Evolutionary conservation across 495 filamentous ascomycete genomes (phyloP).

Genomic region (Trichoderma virens): DNA sequence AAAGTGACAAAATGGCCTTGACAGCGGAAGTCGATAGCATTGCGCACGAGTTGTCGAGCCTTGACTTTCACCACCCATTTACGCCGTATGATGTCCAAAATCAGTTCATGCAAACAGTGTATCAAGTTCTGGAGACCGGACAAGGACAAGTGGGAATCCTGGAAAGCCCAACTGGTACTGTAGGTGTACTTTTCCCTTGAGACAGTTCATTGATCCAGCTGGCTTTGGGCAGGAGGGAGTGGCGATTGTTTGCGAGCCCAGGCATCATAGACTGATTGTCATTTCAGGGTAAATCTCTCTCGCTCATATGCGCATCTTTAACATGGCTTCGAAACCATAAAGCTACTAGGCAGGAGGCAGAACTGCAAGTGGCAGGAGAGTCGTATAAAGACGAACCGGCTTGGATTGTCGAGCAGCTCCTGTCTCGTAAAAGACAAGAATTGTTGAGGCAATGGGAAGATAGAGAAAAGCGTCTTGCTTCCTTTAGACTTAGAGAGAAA

Average conservation of each 20-base stretch:
- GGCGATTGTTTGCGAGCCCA: background rate
- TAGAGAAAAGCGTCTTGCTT: constrained; percentile 61
- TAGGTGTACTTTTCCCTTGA: constrained; percentile 23
- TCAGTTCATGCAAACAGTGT: constrained; percentile 83
- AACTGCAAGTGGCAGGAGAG: constrained; percentile 20
- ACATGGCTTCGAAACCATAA: constrained; percentile 92
- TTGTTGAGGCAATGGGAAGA: constrained; percentile 58
- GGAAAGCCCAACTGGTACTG: constrained; percentile 82
- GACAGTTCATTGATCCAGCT: background rate
- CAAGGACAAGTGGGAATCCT: constrained; percentile 78
- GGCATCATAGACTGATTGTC: background rate
- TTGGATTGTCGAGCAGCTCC: constrained; percentile 77
- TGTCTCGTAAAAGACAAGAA: constrained; percentile 57
- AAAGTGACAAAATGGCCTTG: background rate
- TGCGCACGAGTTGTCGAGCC: constrained; percentile 17
- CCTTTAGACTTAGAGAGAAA: constrained; percentile 62
- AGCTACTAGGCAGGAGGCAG: constrained; percentile 51
- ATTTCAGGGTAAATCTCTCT: constrained; percentile 84
- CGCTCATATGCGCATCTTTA: constrained; percentile 83
- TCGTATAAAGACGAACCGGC: constrained; percentile 69
- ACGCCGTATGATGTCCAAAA: constrained; percentile 85
- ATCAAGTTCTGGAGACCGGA: constrained; percentile 70
- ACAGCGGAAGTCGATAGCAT: constrained; percentile 17
- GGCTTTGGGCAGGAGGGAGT: background rate
- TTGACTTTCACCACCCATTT: constrained; percentile 86